phyloP scores from a whole-genome alignment of 2,329 filamentous ascomycete species.

The Ascochyta viciae-villosae region DNA sequence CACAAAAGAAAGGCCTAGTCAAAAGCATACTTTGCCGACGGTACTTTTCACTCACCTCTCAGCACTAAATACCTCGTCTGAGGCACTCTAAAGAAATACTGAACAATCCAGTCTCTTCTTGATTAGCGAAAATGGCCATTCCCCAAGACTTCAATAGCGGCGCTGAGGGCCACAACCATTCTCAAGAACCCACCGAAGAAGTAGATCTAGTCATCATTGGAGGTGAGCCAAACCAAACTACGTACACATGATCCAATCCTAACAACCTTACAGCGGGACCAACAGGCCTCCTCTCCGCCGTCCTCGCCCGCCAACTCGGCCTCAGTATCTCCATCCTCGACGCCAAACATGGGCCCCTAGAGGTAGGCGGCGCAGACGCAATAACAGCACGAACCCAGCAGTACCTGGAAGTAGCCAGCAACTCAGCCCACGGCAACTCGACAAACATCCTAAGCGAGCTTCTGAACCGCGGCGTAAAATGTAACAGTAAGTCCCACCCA shows the following conservation, averaged over 20 bases:
- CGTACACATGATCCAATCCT: not conserved
- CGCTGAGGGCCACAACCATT: not conserved
- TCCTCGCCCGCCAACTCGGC: constrained; percentile 54
- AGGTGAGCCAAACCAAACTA: constrained; percentile 6
- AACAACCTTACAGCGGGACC: constrained; percentile 50
- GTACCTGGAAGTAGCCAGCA: constrained; percentile 55
- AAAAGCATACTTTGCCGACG: not conserved
- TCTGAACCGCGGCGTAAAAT: constrained; percentile 54
- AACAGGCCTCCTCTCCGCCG: constrained; percentile 56
- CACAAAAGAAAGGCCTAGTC: not conserved
- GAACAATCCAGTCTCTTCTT: not conserved
- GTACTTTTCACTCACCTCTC: not conserved
- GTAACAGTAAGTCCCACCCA: constrained; percentile 51
- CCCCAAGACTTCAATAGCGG: not conserved
- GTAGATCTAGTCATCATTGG: constrained; percentile 26
- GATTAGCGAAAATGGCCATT: constrained; percentile 3
- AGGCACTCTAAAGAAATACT: not conserved
- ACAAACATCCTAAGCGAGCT: constrained; percentile 38
- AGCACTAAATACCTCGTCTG: not conserved
- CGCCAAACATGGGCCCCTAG: constrained; percentile 49
- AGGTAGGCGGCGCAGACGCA: constrained; percentile 57
- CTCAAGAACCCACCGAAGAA: constrained; percentile 2
- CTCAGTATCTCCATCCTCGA: constrained; percentile 52
- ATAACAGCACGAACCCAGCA: constrained; percentile 60
- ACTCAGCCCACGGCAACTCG: constrained; percentile 39